Evolutionary conservation across 1,139 yeast species (phyloP).

Genomic region (Kodamaea sp.): DNA sequence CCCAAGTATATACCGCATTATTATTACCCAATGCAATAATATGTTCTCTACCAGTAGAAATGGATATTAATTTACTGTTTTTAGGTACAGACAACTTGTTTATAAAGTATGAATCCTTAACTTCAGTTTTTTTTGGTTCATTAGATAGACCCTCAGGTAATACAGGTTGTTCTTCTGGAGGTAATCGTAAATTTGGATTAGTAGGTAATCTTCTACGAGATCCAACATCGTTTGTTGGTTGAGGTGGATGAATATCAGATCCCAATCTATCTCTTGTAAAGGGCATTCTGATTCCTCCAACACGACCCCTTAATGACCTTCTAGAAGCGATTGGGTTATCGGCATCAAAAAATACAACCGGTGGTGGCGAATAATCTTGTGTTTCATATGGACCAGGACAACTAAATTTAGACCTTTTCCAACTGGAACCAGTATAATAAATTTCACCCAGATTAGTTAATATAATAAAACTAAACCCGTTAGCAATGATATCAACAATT

Average conservation of each 20-base stretch:
- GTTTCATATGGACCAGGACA: conserved; percentile 22
- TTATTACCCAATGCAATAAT: conserved; percentile 57
- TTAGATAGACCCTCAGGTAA: conserved; percentile 2
- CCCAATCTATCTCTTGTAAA: conserved; percentile 6
- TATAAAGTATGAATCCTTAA: conserved; percentile 29
- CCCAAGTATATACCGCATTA: conserved; percentile 63
- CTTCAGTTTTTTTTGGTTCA: conserved; percentile 3
- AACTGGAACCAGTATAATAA: conserved; percentile 51
- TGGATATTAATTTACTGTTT: conserved; percentile 35
- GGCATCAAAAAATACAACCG: not conserved
- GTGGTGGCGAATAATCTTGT: conserved; percentile 16
- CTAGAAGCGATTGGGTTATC: conserved; percentile 12
- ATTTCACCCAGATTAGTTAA: conserved; percentile 52
- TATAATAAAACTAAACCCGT: conserved; percentile 66
- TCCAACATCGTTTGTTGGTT: conserved; percentile 3
- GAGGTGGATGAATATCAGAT: conserved; percentile 7
- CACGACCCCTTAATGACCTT: conserved; percentile 12
- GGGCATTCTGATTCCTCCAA: conserved; percentile 6
- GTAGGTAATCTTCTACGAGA: conserved; percentile 12
- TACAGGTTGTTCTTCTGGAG: conserved; percentile 9
- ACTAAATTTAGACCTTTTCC: conserved; percentile 36
- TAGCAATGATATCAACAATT: conserved; percentile 56
- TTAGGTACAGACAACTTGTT: conserved; percentile 18
- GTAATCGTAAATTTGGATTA: conserved; percentile 15
- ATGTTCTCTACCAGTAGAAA: conserved; percentile 66